phyloP scores from a whole-genome alignment of 768 basidiomycete genomes.

The Russula compacta region DNA sequence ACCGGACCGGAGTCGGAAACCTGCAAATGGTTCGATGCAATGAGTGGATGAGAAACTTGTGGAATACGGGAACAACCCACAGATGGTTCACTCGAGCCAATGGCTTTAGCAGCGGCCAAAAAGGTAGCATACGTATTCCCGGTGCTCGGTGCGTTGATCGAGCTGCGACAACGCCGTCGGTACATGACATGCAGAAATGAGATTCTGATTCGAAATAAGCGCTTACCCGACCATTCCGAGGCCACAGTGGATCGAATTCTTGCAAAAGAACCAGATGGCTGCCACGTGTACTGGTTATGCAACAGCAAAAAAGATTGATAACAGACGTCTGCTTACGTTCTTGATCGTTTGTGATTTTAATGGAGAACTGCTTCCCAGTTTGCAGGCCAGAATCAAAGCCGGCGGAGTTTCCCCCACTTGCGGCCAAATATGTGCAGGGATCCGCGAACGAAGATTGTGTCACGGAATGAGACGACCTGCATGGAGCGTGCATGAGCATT shows the following conservation, averaged over 20 bases:
- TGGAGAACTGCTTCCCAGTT: constrained; percentile 32
- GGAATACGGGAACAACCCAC: constrained; percentile 24
- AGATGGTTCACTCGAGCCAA: constrained; percentile 28
- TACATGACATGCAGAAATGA: background rate
- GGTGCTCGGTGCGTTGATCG: constrained; percentile 40
- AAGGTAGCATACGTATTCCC: constrained; percentile 38
- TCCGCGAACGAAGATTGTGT: constrained; percentile 25
- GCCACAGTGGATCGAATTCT: constrained; percentile 39
- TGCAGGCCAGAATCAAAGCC: constrained; percentile 52
- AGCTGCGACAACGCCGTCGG: constrained; percentile 12
- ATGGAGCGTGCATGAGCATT: background rate
- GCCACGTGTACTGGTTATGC: background rate
- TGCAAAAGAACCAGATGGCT: constrained; percentile 55
- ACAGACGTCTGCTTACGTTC: constrained; percentile 30
- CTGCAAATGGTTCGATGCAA: constrained; percentile 19
- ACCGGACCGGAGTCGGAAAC: constrained; percentile 33
- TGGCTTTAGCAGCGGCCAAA: constrained; percentile 32
- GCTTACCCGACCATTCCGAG: constrained; percentile 40
- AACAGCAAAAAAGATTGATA: background rate
- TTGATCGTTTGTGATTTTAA: constrained; percentile 40
- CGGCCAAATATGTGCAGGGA: constrained; percentile 34
- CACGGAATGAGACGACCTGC: constrained; percentile 24
- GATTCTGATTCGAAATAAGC: background rate
- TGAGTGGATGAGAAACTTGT: background rate
- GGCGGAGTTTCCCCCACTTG: constrained; percentile 24